Evolutionary conservation across 2,329 filamentous ascomycete genomes (phyloP), one percentile per base, ranked within the genome.

Genomic region (Colletotrichum sp.): DNA sequence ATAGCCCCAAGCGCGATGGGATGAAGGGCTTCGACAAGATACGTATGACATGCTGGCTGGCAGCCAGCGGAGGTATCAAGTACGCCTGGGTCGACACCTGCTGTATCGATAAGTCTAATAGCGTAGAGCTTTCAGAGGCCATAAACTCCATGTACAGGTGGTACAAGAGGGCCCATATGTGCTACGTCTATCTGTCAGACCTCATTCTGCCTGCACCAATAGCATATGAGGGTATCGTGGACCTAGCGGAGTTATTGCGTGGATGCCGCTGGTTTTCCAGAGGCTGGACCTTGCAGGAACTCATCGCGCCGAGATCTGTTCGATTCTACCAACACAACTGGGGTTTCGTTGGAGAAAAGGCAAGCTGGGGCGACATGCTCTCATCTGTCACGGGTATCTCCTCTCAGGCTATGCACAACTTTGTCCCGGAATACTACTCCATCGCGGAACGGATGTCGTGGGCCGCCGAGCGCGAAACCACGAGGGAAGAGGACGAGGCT

Each of bases 381-480:
- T 26, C 24, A 26, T 26, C 24, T 26, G 24, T 26, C 24, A 26
- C 24, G 24, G 24, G 24, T 26, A 26, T 26, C 24, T 26, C 24
- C 24, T 26, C 24, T 26, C 24, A 26, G 24, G 24, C 24, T 26
- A 26, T 26, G 24, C 24, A 26, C 24, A 26, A 26, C 24, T 26
- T 26, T 26, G 24, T 26, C 24, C 24, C 24, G 24, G 24, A 26
- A 26, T 26, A 26, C 9, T 39, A 49, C 18, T 21, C 18, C 3
- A 49, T 49, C 10, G 79, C 80, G 3, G 57, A 65, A 6, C 78
- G 78, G 60, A 82, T 83, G 80, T 80, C 78, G 12, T 82, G 81
- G 82, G 79, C 78, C 18, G 72, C 80, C 1, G 52, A 52, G 0
- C 69, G 81, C 32, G 18, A 75, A 59, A 81, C 79, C 2, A 80